A percentile compares a stretch with the other conserved stretches of the same genome.
Conservation (phyloP, 1,284 basidiomycete genomes). For the Boletus smithii region DNA sequence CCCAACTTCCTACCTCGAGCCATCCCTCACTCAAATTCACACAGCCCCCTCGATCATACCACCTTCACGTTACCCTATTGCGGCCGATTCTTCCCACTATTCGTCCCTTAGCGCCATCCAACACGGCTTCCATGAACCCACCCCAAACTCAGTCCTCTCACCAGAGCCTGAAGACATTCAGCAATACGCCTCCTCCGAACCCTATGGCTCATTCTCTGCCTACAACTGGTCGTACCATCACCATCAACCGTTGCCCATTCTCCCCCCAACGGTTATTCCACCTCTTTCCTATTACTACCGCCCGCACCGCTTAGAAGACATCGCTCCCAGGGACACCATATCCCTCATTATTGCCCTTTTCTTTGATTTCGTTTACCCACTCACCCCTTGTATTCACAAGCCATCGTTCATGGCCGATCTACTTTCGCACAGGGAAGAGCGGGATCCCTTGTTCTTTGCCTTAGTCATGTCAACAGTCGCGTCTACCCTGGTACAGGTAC, state of each 20-base stretch:
- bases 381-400: slow-evolving; percentile 79
- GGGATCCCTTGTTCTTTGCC: slow-evolving; percentile 82
- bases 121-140: slow-evolving; percentile 32
- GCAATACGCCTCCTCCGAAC: slow-evolving; percentile 46
- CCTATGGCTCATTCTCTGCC: slow-evolving; percentile 58
- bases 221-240: slow-evolving; percentile 72
- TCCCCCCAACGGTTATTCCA: slow-evolving; percentile 55
- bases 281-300: slow-evolving; percentile 68
- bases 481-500: slow-evolving; percentile 78
- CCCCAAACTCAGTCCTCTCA: slow-evolving; percentile 27
- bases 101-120: slow-evolving; percentile 37
- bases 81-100: slow-evolving; percentile 62
- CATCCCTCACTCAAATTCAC: slow-evolving; percentile 44
- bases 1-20: slow-evolving; percentile 52
- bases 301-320: slow-evolving; percentile 67
- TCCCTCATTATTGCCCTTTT: slow-evolving; percentile 78
- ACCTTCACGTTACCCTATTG: slow-evolving; percentile 67
- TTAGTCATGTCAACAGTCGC: slow-evolving; percentile 83
- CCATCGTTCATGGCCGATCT: slow-evolving; percentile 86
- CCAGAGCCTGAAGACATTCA: slow-evolving; percentile 44
- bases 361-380: slow-evolving; percentile 85
- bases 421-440: slow-evolving; percentile 70
- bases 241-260: slow-evolving; percentile 48
- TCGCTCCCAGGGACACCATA: slow-evolving; percentile 73
- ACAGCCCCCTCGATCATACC: slow-evolving; percentile 42